Percentiles rank a stretch among this genome's conserved stretches.
These are phyloP conservation scores for Bipolaris victoriae DNA, from an alignment of 2,329 filamentous ascomycete genomes.

Conservation along the genomic window DNA sequence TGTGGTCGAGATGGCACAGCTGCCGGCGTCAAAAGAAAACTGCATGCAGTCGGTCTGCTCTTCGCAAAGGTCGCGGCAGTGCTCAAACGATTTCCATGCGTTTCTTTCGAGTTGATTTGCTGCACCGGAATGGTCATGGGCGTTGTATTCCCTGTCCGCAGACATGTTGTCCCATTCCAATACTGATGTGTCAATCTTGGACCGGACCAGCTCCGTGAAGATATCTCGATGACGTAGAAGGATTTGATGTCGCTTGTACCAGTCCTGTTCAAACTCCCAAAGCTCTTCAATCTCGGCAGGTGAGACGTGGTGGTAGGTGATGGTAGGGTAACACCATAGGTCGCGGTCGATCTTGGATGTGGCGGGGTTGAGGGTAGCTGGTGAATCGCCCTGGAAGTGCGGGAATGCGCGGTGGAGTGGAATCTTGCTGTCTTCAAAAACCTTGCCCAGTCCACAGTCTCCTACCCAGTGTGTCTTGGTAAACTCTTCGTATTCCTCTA, in stretches of 20 bases:
- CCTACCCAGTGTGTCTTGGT: conserved; percentile 49
- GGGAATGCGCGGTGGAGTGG: conserved; percentile 50
- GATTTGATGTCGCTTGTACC: conserved; percentile 45
- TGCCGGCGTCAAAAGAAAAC: conserved; percentile 44
- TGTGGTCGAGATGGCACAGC: conserved; percentile 37
- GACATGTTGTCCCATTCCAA: conserved; percentile 48
- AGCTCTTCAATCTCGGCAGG: conserved; percentile 46
- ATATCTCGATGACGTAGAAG: conserved; percentile 48
- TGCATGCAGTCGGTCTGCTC: conserved; percentile 42
- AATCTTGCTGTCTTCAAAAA: conserved; percentile 45
- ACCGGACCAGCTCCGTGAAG: conserved; percentile 43
- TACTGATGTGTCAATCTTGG: conserved; percentile 33
- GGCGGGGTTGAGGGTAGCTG: conserved; percentile 50
- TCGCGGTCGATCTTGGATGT: conserved; percentile 42
- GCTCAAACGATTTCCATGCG: conserved; percentile 45
- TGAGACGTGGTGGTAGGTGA: conserved; percentile 52
- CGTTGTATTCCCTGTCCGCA: conserved; percentile 44
- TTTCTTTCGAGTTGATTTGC: conserved; percentile 36
- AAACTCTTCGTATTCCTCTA: conserved; percentile 46
- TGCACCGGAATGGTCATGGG: conserved; percentile 35
- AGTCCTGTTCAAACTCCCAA: conserved; percentile 50
- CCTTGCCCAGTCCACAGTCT: conserved; percentile 48
- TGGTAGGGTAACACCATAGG: conserved; percentile 53
- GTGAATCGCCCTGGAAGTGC: conserved; percentile 55
- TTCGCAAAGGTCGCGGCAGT: conserved; percentile 45